These are phyloP conservation scores for Rhodotorula kratochvilovae DNA, from an alignment of 768 basidiomycete species.

Conservation along the genomic window DNA sequence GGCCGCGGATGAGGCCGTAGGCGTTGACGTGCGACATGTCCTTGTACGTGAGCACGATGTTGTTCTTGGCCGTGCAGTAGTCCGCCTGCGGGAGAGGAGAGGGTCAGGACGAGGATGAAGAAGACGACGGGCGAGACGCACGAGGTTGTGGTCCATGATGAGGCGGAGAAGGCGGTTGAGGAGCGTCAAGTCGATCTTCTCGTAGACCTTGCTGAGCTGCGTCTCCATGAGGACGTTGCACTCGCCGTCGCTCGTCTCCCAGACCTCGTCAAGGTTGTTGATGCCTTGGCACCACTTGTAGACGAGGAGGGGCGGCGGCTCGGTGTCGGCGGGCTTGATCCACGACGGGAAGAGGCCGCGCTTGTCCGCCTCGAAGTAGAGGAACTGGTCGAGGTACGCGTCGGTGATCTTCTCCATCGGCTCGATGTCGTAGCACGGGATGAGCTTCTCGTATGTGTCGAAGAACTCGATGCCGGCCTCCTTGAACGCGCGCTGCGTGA, in stretches of 20 bases:
- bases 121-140: background rate
- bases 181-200: conserved; percentile 95
- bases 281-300: conserved; percentile 99
- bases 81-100: conserved; percentile 57
- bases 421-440: conserved; percentile 98
- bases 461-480: conserved; percentile 75
- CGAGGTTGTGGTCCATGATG: conserved; percentile 93
- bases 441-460: conserved; percentile 75
- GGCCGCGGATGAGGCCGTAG: conserved; percentile 91
- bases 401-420: conserved; percentile 99
- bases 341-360: conserved; percentile 95
- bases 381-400: conserved; percentile 97
- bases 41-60: conserved; percentile 90
- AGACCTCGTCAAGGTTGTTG: conserved; percentile 95
- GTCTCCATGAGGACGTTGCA: conserved; percentile 99
- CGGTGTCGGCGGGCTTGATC: conserved; percentile 98
- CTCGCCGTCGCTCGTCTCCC: conserved; percentile 97
- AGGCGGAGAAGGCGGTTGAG: conserved; percentile 91
- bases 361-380: conserved; percentile 99
- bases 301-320: conserved; percentile 91
- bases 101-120: background rate
- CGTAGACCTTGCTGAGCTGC: conserved; percentile 92
- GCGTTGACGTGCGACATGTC: conserved; percentile 98
- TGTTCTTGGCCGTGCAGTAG: conserved; percentile 99
- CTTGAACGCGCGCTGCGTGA: conserved; percentile 98